Evolutionary conservation across 1,284 basidiomycete species (phyloP).

Genomic region (Ceratobasidium sp.): DNA sequence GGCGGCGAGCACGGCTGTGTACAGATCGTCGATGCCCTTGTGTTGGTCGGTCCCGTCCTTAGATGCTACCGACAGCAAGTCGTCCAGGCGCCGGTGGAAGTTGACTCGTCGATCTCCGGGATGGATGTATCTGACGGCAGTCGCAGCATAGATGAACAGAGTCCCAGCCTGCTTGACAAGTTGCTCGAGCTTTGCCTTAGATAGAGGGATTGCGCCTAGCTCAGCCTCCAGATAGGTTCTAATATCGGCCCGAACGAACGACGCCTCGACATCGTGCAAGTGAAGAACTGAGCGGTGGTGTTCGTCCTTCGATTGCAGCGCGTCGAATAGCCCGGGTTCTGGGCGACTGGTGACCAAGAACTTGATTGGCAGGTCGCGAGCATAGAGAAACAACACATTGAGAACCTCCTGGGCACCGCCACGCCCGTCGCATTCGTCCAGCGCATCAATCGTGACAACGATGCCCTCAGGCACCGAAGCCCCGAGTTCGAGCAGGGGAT

Average conservation of each 20-base stretch:
- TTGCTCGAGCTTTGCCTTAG: not conserved
- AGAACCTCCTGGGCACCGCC: not conserved
- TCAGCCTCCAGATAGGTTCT: not conserved
- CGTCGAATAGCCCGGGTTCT: too few species aligned
- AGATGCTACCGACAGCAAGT: not conserved
- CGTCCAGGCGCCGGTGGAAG: not conserved
- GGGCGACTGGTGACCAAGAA: constrained; percentile 3
- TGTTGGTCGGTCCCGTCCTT: too few species aligned
- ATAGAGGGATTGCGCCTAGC: not conserved
- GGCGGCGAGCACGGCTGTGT: not conserved
- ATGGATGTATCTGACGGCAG: constrained; percentile 11
- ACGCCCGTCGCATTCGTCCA: constrained; percentile 9
- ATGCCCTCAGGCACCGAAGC: not conserved
- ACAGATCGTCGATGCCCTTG: not conserved
- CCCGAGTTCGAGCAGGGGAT: not conserved
- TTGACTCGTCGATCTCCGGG: not conserved
- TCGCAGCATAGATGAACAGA: constrained; percentile 15
- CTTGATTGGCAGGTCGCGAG: not conserved
- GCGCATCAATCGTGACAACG: constrained; percentile 10
- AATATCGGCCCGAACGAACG: constrained; percentile 2
- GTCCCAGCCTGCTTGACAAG: not conserved
- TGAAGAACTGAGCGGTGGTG: not conserved
- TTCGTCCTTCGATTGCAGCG: too few species aligned
- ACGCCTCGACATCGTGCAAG: not conserved
- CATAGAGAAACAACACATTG: not conserved